Conservation (phyloP, 176 grass and related monocot species). For the Bromus sterilis region DNA sequence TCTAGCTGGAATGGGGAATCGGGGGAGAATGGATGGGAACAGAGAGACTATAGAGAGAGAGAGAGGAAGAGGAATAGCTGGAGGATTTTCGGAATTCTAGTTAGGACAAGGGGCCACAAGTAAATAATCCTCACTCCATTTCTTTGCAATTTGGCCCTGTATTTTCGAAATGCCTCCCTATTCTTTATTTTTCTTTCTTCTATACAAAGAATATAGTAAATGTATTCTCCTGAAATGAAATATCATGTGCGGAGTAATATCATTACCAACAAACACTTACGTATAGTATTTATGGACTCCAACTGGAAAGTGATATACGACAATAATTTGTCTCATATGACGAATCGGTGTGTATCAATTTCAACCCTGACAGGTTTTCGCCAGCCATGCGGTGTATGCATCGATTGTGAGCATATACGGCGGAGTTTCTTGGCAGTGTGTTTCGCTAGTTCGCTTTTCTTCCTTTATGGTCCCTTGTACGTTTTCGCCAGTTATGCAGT, state of each 20-base stretch:
- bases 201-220: neutral
- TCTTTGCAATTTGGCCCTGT: neutral
- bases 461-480: too few relatives aligned
- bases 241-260: neutral
- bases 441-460: neutral
- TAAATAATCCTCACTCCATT: neutral
- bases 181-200: neutral
- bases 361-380: neutral
- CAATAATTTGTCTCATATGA: neutral
- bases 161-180: neutral
- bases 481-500: neutral
- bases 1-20: neutral
- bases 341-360: neutral
- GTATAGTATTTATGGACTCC: neutral
- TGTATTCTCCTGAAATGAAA: neutral
- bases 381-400: too few relatives aligned
- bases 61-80: neutral
- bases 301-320: neutral
- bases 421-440: neutral
- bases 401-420: too few relatives aligned
- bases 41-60: neutral
- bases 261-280: neutral
- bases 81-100: neutral
- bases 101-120: neutral
- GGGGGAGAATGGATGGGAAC: neutral